Percentiles rank a stretch among this genome's conserved stretches.
Conservation (phyloP, 2,329 filamentous ascomycete genomes). For the Paraphaeosphaeria minitans region DNA sequence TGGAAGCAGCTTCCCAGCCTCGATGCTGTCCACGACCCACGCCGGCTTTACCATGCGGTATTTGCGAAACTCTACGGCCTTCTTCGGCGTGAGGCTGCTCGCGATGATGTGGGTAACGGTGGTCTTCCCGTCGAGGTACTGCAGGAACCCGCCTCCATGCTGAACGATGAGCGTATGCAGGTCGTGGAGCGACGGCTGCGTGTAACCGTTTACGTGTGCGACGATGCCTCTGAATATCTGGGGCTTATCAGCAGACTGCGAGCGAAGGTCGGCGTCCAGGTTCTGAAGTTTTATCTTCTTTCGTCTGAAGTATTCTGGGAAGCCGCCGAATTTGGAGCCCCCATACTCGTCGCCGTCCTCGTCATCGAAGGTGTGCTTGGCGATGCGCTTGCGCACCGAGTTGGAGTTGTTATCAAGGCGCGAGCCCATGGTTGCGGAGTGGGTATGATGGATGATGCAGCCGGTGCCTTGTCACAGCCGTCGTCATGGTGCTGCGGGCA, state of each 20-base stretch:
- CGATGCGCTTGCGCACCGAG: conserved; percentile 66
- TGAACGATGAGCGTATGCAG: conserved; percentile 86
- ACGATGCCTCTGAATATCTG: conserved; percentile 90
- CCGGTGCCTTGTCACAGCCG: conserved; percentile 23
- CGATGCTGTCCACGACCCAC: conserved; percentile 90
- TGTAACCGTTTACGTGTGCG: conserved; percentile 93
- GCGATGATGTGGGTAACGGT: conserved; percentile 96
- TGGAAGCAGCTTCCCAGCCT: conserved; percentile 77
- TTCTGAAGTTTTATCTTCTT: conserved; percentile 99
- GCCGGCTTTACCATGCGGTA: conserved; percentile 94
- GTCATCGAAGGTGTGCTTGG: conserved; percentile 73
- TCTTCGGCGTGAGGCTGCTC: conserved; percentile 87
- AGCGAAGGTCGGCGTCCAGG: conserved; percentile 79
- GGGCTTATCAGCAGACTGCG: conserved; percentile 70
- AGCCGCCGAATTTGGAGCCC: conserved; percentile 83
- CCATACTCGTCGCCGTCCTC: conserved; percentile 92
- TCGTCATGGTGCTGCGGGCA: conserved; percentile 35
- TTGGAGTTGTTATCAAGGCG: conserved; percentile 64
- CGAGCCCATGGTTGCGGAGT: conserved; percentile 61
- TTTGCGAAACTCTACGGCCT: conserved; percentile 81
- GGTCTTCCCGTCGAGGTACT: conserved; percentile 94
- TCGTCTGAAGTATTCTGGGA: conserved; percentile 87
- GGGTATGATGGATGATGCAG: conserved; percentile 15
- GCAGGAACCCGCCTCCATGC: conserved; percentile 92
- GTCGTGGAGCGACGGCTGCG: conserved; percentile 88